Conservation (phyloP, 106 monocot genomes). For the Dioscorea dumetorum region DNA sequence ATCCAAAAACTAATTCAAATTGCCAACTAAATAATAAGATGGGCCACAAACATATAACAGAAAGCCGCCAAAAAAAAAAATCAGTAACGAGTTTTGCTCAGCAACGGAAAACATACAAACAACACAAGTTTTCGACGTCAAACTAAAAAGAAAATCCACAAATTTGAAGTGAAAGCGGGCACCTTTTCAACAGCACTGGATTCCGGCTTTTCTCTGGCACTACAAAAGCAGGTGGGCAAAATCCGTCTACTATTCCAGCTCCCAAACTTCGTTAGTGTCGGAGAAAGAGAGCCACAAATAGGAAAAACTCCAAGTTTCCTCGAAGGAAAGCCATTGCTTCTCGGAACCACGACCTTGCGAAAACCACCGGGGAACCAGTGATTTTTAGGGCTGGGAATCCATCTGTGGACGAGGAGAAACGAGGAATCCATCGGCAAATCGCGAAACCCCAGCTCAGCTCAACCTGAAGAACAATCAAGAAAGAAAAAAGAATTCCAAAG, state of each 20-base stretch:
- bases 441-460: too few species aligned
- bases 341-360: neutral
- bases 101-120: too few species aligned
- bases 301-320: neutral
- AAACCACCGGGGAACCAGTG: neutral
- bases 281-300: neutral
- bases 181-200: slow-evolving; percentile 18
- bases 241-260: neutral
- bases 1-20: too few species aligned
- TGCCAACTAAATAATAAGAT: too few species aligned
- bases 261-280: neutral
- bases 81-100: too few species aligned
- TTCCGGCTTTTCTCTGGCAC: slow-evolving; percentile 8
- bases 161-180: neutral
- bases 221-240: slow-evolving; percentile 16
- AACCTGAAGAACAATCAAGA: too few species aligned
- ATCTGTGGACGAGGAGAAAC: neutral
- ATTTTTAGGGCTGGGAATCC: neutral
- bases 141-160: too few species aligned
- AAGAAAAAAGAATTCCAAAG: too few species aligned
- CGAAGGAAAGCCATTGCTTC: slow-evolving; percentile 3
- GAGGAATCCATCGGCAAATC: neutral
- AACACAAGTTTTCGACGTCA: too few species aligned
- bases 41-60: too few species aligned
- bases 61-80: too few species aligned